A percentile compares a stretch with the other conserved stretches of the same genome.
Evolutionary conservation across 1,284 basidiomycete species (phyloP).

Genomic region (Marasmius tenuissimus): DNA sequence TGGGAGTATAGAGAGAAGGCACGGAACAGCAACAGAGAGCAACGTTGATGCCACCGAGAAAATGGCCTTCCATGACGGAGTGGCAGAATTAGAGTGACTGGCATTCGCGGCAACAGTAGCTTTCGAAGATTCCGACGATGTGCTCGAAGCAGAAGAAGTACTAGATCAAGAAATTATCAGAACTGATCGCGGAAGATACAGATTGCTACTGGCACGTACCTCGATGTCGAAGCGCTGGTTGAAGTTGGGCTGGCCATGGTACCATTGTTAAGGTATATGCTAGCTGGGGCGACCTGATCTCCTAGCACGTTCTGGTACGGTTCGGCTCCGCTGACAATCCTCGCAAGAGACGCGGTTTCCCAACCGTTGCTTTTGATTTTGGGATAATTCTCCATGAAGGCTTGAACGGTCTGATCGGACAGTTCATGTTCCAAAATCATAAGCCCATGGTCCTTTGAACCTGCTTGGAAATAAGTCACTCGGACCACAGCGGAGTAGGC

Average conservation of each 20-base stretch:
- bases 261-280: neutral
- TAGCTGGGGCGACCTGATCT: slow-evolving; percentile 3
- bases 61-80: neutral
- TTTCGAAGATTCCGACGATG: neutral
- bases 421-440: slow-evolving; percentile 86
- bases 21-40: neutral
- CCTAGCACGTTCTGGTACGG: slow-evolving; percentile 55
- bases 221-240: neutral
- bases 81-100: slow-evolving; percentile 6
- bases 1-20: neutral
- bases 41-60: neutral
- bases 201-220: neutral
- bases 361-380: slow-evolving; percentile 66
- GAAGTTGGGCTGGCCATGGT: neutral
- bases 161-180: neutral
- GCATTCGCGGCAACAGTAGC: neutral
- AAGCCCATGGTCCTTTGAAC: slow-evolving; percentile 71
- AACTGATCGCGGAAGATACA: neutral
- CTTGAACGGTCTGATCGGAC: slow-evolving; percentile 56
- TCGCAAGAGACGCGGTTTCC: slow-evolving; percentile 58
- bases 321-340: slow-evolving; percentile 38
- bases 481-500: neutral
- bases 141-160: neutral
- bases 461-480: slow-evolving; percentile 28
- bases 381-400: slow-evolving; percentile 72